Percentiles rank a stretch among this genome's conserved stretches.
Evolutionary conservation across 805 yeast species (phyloP).

Genomic region (Metschnikowia hibisci): DNA sequence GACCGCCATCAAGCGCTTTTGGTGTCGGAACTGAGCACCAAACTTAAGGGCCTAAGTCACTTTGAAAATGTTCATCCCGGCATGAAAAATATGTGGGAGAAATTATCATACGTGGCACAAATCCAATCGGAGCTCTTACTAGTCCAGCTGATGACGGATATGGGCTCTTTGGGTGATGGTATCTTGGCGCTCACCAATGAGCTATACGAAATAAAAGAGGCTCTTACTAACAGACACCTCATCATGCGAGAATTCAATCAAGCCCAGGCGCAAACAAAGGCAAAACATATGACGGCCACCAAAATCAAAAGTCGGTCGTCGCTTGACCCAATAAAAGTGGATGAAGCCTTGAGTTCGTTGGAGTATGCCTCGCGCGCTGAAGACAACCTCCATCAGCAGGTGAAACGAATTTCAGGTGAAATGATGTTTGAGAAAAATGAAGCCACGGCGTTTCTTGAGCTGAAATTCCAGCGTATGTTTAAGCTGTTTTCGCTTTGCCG

Average conservation of each 20-base stretch:
- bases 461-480: conserved; percentile 49
- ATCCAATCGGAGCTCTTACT: conserved; percentile 74
- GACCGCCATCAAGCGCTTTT: conserved; percentile 50
- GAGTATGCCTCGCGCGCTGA: conserved; percentile 77
- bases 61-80: conserved; percentile 55
- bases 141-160: conserved; percentile 63
- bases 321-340: conserved; percentile 83
- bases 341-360: conserved; percentile 77
- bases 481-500: conserved; percentile 61
- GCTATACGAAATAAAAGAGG: conserved; percentile 85
- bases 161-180: conserved; percentile 76
- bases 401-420: conserved; percentile 79
- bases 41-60: conserved; percentile 37
- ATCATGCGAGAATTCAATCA: conserved; percentile 82
- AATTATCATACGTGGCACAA: conserved; percentile 63
- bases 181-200: conserved; percentile 62
- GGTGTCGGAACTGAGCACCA: conserved; percentile 45
- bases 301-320: conserved; percentile 68
- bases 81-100: conserved; percentile 75
- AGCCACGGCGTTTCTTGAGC: conserved; percentile 56
- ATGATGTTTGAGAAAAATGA: conserved; percentile 71
- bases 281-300: conserved; percentile 67
- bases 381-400: conserved; percentile 69
- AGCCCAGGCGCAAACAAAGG: conserved; percentile 71
- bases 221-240: conserved; percentile 86